Base-by-base conservation (phyloP, 768 basidiomycete species). In the Pleurotus tuber-regium region DNA sequence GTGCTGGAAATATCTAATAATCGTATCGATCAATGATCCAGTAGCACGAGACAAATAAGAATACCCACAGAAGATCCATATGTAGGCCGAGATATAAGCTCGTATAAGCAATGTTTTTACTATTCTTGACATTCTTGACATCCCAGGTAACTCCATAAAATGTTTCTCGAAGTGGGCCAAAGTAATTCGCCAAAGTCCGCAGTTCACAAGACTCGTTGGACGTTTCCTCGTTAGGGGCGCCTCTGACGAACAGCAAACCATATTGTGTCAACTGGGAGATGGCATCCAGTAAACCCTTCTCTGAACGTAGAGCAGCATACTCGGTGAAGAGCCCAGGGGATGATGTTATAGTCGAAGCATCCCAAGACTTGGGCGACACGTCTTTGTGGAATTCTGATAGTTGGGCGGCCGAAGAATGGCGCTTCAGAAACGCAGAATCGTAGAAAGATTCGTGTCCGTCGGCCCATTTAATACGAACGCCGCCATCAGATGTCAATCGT, bases 21-120 rank as follows among this genome's bases (percentile, higher is more conserved):
- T 36, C 28, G 50, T 29, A 47, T 16, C 21, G n/a, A n/a, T n/a
- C n/a, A n/a, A n/a, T n/a, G n/a, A n/a, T n/a, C n/a, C n/a, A n/a
- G n/a, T n/a, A n/a, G n/a, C n/a, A n/a, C n/a, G n/a, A n/a, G n/a
- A n/a, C n/a, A n/a, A n/a, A n/a, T n/a, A n/a, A n/a, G n/a, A n/a
- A n/a, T n/a, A 76, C 92, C 57, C 62, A 95, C 92, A 89, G 69
- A 0, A 98, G 72, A 70, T 98, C 96, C 88, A 92, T 91, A 61
- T 98, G 95, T 18, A 95, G 63, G 0, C 87, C 95, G 7, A 99
- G 75, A 58, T 90, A 78, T 21, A 97, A 75, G 64, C 93, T 85
- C 10, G 96, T 99, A 65, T 97, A 98, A 3, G 96, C 96, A 51
- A 99, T 92, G 65, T 99, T 99, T 57, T 75, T 79, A 61, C 89